Conservation (phyloP, 768 basidiomycete species). For the Tylopilus felleus region DNA sequence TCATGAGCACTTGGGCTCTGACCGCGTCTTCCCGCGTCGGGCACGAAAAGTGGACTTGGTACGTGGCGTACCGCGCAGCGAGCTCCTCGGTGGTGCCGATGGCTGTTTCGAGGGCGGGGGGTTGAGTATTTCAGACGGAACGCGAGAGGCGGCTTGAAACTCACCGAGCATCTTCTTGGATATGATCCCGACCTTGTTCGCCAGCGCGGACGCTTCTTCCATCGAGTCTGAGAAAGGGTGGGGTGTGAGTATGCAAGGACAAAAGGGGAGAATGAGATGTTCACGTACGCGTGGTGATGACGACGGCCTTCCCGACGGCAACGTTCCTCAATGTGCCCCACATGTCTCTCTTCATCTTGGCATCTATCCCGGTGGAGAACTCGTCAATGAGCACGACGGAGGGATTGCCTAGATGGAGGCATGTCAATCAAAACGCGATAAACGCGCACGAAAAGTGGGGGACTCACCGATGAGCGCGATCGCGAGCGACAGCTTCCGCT, state of each 20-base stretch:
- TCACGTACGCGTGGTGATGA: constrained; percentile 68
- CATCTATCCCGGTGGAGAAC: constrained; percentile 80
- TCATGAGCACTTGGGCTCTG: constrained; percentile 59
- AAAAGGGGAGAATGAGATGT: neutral
- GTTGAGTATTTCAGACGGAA: neutral
- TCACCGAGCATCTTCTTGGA: constrained; percentile 66
- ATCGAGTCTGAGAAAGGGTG: constrained; percentile 56
- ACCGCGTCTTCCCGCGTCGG: constrained; percentile 57
- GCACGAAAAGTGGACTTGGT: constrained; percentile 75
- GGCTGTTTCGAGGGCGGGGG: constrained; percentile 38
- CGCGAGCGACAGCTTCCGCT: constrained; percentile 21
- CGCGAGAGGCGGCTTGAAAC: neutral
- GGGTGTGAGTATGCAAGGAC: neutral
- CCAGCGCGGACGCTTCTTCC: constrained; percentile 80
- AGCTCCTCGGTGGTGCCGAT: constrained; percentile 64
- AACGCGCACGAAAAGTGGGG: neutral
- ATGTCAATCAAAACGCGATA: neutral
- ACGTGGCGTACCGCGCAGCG: constrained; percentile 63
- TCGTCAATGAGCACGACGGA: constrained; percentile 78
- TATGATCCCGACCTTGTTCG: constrained; percentile 73
- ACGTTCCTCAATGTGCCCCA: constrained; percentile 70
- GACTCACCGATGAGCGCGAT: constrained; percentile 66
- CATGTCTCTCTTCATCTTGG: constrained; percentile 82
- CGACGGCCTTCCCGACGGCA: constrained; percentile 62
- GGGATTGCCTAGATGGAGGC: constrained; percentile 54